phyloP scores from a whole-genome alignment of 192 early-diverging fungal species.

The Podila horticola region DNA sequence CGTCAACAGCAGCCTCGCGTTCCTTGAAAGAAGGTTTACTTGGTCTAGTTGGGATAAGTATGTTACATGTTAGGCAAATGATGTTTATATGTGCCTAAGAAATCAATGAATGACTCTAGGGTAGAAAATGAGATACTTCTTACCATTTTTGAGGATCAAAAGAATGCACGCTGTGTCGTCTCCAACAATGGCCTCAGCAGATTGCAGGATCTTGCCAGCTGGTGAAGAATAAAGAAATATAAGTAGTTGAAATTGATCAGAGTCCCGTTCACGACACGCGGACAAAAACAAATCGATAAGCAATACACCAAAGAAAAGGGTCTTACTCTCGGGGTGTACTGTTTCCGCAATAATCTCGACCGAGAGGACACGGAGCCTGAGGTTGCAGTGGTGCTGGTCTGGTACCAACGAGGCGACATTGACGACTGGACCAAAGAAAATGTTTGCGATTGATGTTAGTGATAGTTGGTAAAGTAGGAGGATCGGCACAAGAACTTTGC shows the following conservation, averaged over 20 bases:
- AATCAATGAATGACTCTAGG: background rate
- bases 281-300: no score
- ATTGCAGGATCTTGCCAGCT: constrained; percentile 43
- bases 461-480: no score
- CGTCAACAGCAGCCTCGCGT: constrained; percentile 29
- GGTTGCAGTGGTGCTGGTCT: constrained; percentile 41
- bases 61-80: background rate
- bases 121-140: background rate
- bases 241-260: background rate
- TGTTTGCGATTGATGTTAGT: background rate
- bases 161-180: constrained; percentile 46
- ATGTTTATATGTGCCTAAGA: background rate
- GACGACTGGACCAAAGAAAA: constrained; percentile 18
- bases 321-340: constrained; percentile 42
- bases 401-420: constrained; percentile 47
- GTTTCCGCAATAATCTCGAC: constrained; percentile 50
- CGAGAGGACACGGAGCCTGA: constrained; percentile 40
- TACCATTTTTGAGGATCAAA: constrained; percentile 51
- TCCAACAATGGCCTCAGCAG: constrained; percentile 47
- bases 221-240: background rate
- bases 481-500: no score
- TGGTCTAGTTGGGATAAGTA: constrained; percentile 3
- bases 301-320: background rate
- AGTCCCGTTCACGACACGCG: background rate
- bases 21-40: constrained; percentile 41